Base-by-base conservation (phyloP, 768 basidiomycete genomes). In the Russula abietina region DNA sequence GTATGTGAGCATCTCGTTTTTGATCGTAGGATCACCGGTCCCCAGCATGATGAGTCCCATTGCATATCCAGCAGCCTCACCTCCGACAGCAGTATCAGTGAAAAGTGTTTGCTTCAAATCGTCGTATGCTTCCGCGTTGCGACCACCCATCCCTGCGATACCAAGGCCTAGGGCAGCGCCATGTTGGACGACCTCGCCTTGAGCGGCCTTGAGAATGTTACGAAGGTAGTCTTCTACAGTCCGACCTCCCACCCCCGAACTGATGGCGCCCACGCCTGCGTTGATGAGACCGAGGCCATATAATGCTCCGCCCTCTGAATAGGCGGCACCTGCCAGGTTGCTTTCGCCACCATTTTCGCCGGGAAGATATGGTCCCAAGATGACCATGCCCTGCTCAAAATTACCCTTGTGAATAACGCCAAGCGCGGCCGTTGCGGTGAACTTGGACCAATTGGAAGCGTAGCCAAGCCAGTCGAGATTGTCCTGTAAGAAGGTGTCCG, bases 1-100 rank as follows among this genome's bases (percentile, higher is more conserved):
- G 71, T 99, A 99, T 57, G 88, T 83, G 60, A 98, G 78, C 96
- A 98, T 98, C 76, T 99, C 97, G 32, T 91, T 87, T 39, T 93
- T 84, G 58, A 86, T 84, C 41, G 84, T 86, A 32, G 80, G 78
- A 48, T 86, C 86, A 17, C 85, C 94, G 3, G 93, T 94, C n/a
- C 94, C 97, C 7, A 99, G 82, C 95, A 98, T 98, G 71, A 98
- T 84, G 57, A 99, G 79, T 36, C 97, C 97, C 95, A 99, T 98
- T 1, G 95, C 90, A 74, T 92, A 98, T 16, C 97, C 97, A 45
- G 93, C 84, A 6, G 91, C 95, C 76, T 98, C 97, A 16, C 97
- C 95, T 10, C 94, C 93, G 38, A 98, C 86, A 38, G 97, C 97
- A 11, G 92, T 94, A 75, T 99, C 97, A 67, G 81, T 88, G 80